Evolutionary conservation across 371 early-diverging fungal species (phyloP).

Genomic region (Paraphysoderma sedebokerense): DNA sequence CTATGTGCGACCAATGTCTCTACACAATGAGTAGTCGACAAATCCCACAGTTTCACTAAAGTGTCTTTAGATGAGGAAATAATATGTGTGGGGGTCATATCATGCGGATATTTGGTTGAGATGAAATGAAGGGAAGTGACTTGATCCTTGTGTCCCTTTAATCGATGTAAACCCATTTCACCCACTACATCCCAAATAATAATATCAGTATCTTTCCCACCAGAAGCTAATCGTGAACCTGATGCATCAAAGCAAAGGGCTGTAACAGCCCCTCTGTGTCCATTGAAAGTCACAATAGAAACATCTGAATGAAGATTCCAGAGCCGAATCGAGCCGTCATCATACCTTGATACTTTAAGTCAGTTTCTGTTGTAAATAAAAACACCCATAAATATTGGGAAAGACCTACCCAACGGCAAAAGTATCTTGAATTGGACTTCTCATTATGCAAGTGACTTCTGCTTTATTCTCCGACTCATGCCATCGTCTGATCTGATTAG

Average conservation of each 20-base stretch:
- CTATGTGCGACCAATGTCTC: conserved; percentile 86
- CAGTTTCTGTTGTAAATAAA: not conserved
- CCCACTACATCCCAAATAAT: conserved; percentile 89
- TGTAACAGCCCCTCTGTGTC: conserved; percentile 75
- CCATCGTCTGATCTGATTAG: conserved; percentile 39
- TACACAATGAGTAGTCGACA: conserved; percentile 77
- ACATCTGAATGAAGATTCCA: conserved; percentile 10
- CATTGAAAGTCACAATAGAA: conserved; percentile 60
- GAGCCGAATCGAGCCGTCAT: conserved; percentile 16
- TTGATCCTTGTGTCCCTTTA: conserved; percentile 88
- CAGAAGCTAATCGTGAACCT: conserved; percentile 72
- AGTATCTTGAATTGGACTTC: conserved; percentile 37
- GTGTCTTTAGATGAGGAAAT: conserved; percentile 85
- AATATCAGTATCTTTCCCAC: conserved; percentile 79
- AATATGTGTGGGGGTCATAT: conserved; percentile 37
- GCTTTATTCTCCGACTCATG: conserved; percentile 52
- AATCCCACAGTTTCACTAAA: conserved; percentile 88
- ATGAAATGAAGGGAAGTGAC: conserved; percentile 52
- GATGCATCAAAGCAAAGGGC: conserved; percentile 56
- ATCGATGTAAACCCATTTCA: conserved; percentile 60
- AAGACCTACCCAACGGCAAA: conserved; percentile 63
- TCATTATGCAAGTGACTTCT: conserved; percentile 58
- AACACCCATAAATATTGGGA: too few species aligned
- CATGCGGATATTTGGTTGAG: conserved; percentile 1
- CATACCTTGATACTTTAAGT: not conserved